These are phyloP conservation scores for Plasmopara halstedii DNA, from an alignment of 352 stramenopile genomes.

Conservation along the genomic window DNA sequence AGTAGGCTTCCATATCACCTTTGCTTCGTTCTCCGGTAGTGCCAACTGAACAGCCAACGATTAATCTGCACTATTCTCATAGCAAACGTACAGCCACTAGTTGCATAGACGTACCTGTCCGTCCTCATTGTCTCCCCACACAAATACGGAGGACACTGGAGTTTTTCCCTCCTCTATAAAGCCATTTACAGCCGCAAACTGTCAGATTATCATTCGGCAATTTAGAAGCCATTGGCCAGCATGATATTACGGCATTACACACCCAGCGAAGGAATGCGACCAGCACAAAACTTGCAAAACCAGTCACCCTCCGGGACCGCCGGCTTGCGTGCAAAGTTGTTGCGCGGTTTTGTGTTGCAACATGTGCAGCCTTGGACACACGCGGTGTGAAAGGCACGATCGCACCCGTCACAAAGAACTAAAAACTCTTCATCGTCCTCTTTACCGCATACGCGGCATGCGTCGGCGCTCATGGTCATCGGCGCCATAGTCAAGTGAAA, in stretches of 20 bases:
- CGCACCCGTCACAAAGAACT: slow-evolving; percentile 75
- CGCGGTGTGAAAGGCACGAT: slow-evolving; percentile 63
- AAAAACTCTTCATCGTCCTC: slow-evolving; percentile 72
- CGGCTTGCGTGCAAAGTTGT: slow-evolving; percentile 68
- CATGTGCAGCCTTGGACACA: slow-evolving; percentile 72
- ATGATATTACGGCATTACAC: slow-evolving; percentile 1
- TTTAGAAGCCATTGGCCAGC: not conserved
- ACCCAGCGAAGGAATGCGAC: slow-evolving; percentile 45
- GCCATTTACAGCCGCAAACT: not conserved
- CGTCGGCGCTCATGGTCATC: slow-evolving; percentile 47
- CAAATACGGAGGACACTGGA: slow-evolving; percentile 53
- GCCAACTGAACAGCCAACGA: slow-evolving; percentile 31
- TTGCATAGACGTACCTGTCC: slow-evolving; percentile 40
- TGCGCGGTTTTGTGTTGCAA: slow-evolving; percentile 69
- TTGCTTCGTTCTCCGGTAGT: slow-evolving; percentile 35
- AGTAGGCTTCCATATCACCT: slow-evolving; percentile 51
- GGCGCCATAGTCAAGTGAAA: slow-evolving; percentile 17
- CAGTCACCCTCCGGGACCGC: slow-evolving; percentile 74
- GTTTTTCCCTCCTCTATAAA: slow-evolving; percentile 27
- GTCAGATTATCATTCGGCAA: slow-evolving; percentile 3
- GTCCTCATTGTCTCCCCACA: slow-evolving; percentile 76
- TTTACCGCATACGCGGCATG: slow-evolving; percentile 72
- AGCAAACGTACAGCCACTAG: slow-evolving; percentile 7
- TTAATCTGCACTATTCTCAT: not conserved
- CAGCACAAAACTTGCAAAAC: slow-evolving; percentile 83